A percentile compares a stretch with the other conserved stretches of the same genome.
Conservation (phyloP, 1,284 basidiomycete genomes). For the Lignosus rhinocerotis region DNA sequence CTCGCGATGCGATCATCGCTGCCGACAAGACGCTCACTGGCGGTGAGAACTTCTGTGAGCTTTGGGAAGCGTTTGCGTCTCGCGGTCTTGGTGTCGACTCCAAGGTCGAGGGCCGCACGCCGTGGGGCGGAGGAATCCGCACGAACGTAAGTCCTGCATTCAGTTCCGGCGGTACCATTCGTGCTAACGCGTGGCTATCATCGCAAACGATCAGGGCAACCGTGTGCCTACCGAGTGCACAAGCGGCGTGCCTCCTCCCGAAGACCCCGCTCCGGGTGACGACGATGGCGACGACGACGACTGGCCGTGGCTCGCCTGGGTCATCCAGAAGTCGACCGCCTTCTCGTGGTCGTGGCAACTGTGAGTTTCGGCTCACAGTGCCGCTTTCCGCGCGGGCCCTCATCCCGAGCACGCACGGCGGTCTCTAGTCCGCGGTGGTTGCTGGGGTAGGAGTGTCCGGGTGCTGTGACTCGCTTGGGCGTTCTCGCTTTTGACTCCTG, state of each 20-base stretch:
- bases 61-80: conserved; percentile 86
- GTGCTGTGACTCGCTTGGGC: neutral
- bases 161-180: neutral
- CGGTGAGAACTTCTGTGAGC: conserved; percentile 88
- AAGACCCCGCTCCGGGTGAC: conserved; percentile 7
- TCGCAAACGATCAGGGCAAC: conserved; percentile 1
- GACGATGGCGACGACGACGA: conserved; percentile 19
- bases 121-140: conserved; percentile 92
- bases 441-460: neutral
- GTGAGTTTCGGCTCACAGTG: neutral
- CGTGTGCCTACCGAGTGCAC: conserved; percentile 16
- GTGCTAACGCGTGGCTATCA: neutral
- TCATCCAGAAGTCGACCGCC: conserved; percentile 16
- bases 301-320: conserved; percentile 21
- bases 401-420: neutral
- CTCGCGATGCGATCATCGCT: conserved; percentile 90
- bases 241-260: conserved; percentile 9
- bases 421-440: neutral
- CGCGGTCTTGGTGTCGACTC: conserved; percentile 83
- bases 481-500: neutral
- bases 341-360: conserved; percentile 14
- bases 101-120: conserved; percentile 72
- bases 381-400: neutral
- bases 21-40: conserved; percentile 91
- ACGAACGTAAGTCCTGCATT: conserved; percentile 29